A percentile compares a stretch with the other conserved stretches of the same genome.
Conservation (phyloP, 148 eudicot species). For the Cornus controversa region DNA sequence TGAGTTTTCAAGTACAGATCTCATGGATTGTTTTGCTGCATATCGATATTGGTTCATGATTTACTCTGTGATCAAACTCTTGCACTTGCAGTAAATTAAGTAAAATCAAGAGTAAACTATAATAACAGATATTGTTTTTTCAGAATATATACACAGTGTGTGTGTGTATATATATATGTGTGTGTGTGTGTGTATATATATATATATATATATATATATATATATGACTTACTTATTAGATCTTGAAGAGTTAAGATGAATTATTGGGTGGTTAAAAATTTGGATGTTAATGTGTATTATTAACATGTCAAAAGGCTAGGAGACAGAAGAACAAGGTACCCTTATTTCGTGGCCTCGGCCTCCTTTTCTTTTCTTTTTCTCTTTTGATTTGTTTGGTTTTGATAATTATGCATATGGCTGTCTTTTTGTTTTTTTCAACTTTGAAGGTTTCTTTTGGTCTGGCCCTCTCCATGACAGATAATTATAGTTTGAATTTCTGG, state of each 20-base stretch:
- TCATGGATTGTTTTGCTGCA: background rate
- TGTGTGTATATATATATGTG: too few relatives aligned
- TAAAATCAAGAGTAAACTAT: background rate
- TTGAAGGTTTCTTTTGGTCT: conserved; percentile 2
- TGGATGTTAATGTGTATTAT: background rate
- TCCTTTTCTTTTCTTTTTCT: conserved; percentile 5
- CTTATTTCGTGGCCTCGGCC: conserved; percentile 15
- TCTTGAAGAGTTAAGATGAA: background rate
- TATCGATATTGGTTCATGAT: background rate
- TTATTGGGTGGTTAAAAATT: background rate
- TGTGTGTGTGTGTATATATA: too few relatives aligned
- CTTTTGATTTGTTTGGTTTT: conserved; percentile 7
- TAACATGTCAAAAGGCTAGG: conserved; percentile 20
- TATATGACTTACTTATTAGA: background rate
- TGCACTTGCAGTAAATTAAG: background rate
- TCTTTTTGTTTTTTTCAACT: conserved; percentile 11
- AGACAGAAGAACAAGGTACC: conserved; percentile 26
- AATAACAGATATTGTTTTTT: too few relatives aligned
- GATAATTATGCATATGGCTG: conserved; percentile 11
- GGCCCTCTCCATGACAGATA: background rate
- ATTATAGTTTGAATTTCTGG: background rate
- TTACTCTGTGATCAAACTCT: background rate
- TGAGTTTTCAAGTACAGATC: background rate
- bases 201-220: background rate
- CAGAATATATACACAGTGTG: too few relatives aligned